Percentiles rank a stretch among this genome's conserved stretches.
These are phyloP conservation scores for Suhomyces bribrorum DNA, from an alignment of 1,139 yeast genomes.

Conservation along the genomic window DNA sequence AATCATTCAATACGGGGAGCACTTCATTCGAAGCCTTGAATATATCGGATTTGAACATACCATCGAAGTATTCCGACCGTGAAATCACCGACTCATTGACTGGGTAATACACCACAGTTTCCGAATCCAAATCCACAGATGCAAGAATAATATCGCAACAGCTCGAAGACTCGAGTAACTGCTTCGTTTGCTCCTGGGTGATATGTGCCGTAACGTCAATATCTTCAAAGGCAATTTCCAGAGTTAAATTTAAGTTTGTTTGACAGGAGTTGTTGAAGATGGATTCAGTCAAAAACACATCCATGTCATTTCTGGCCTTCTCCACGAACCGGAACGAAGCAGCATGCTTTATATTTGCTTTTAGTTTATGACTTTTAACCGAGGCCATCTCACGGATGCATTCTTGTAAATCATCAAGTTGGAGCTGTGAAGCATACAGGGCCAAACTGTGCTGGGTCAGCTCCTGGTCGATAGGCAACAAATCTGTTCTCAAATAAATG, in stretches of 20 bases:
- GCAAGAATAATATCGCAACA: conserved; percentile 53
- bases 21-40: conserved; percentile 24
- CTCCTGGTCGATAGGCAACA: conserved; percentile 26
- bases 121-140: conserved; percentile 32
- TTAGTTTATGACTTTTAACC: conserved; percentile 24
- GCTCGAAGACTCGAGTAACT: conserved; percentile 26
- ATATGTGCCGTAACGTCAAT: conserved; percentile 24
- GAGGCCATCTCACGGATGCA: conserved; percentile 25
- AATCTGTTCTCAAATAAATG: conserved; percentile 49
- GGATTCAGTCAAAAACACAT: conserved; percentile 35
- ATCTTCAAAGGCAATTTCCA: conserved; percentile 35
- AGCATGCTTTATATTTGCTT: conserved; percentile 45
- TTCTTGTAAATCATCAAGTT: conserved; percentile 37
- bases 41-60: conserved; percentile 58
- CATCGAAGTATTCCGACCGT: conserved; percentile 64
- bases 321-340: conserved; percentile 48
- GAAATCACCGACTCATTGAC: conserved; percentile 62
- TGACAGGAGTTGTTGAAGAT: conserved; percentile 33
- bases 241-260: conserved; percentile 13
- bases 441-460: conserved; percentile 24
- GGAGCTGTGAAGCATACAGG: conserved; percentile 34
- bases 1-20: conserved; percentile 18
- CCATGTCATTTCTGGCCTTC: conserved; percentile 48
- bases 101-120: conserved; percentile 49
- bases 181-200: conserved; percentile 16